Evolutionary conservation across 2,329 filamentous ascomycete species (phyloP).

Genomic region (Diatrype stigma): DNA sequence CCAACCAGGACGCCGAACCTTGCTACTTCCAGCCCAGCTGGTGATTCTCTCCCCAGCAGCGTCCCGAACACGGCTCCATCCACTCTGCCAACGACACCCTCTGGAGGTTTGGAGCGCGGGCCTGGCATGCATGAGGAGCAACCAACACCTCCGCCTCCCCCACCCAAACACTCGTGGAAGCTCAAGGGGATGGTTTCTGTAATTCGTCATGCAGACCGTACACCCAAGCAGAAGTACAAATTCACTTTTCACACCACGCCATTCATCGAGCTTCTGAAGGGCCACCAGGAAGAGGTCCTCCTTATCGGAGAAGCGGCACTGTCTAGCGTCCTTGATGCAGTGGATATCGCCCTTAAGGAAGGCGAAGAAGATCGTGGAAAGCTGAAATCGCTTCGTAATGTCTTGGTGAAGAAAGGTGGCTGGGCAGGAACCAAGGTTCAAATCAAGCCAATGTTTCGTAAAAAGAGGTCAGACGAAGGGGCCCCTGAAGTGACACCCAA

Average conservation of each 20-base stretch:
- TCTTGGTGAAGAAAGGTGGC: conserved; percentile 84
- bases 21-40: conserved; percentile 21
- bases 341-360: conserved; percentile 72
- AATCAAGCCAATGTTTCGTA: conserved; percentile 98
- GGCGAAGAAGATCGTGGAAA: conserved; percentile 83
- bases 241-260: conserved; percentile 97
- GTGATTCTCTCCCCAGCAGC: conserved; percentile 29
- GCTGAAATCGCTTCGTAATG: conserved; percentile 78
- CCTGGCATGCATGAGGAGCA: conserved; percentile 29
- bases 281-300: conserved; percentile 93
- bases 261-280: conserved; percentile 90
- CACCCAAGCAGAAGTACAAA: conserved; percentile 98
- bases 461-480: conserved; percentile 66
- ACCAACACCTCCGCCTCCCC: conserved; percentile 59
- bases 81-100: conserved; percentile 32
- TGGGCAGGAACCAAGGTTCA: conserved; percentile 98
- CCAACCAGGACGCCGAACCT: conserved; percentile 32
- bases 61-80: conserved; percentile 36
- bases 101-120: conserved; percentile 25
- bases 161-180: conserved; percentile 93
- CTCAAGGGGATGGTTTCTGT: conserved; percentile 96
- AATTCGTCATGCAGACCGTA: conserved; percentile 92
- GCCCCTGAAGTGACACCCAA: conserved; percentile 19
- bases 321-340: conserved; percentile 82
- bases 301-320: conserved; percentile 88